Evolutionary conservation across 257 asterid genomes (phyloP).

Genomic region (Voacanga thouarsii): DNA sequence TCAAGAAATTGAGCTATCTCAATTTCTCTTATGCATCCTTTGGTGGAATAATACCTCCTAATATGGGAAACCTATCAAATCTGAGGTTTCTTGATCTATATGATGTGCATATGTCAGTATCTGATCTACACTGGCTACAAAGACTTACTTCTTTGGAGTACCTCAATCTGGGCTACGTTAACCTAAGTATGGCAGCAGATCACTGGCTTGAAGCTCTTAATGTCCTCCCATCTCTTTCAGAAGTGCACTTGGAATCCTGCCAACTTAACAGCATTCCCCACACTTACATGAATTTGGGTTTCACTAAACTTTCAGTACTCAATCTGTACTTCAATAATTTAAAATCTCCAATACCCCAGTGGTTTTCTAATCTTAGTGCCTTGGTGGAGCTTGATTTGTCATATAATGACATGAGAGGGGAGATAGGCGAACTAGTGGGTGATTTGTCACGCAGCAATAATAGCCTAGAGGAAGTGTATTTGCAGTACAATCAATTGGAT

Average conservation of each 20-base stretch:
- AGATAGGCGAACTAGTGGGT: not conserved
- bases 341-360: conserved; percentile 15
- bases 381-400: conserved; percentile 8
- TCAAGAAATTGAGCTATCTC: conserved; percentile 13
- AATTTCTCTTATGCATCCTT: not conserved
- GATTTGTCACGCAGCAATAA: conserved; percentile 1
- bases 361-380: conserved; percentile 11
- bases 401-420: not conserved
- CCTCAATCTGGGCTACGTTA: not conserved
- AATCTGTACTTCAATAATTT: conserved; percentile 7
- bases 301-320: not conserved
- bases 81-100: conserved; percentile 2
- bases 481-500: conserved; percentile 10
- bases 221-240: conserved; percentile 3
- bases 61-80: conserved; percentile 12
- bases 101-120: not conserved
- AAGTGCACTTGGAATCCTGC: not conserved
- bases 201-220: conserved; percentile 12
- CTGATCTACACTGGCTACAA: conserved; percentile 2
- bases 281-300: not conserved
- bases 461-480: conserved; percentile 6
- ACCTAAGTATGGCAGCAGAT: not conserved
- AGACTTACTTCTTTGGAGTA: not conserved
- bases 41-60: conserved; percentile 19
- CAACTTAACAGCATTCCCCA: not conserved